A percentile compares a stretch with the other conserved stretches of the same genome.
Evolutionary conservation across 495 filamentous ascomycete genomes (phyloP).

Genomic region (Podospora conica): DNA sequence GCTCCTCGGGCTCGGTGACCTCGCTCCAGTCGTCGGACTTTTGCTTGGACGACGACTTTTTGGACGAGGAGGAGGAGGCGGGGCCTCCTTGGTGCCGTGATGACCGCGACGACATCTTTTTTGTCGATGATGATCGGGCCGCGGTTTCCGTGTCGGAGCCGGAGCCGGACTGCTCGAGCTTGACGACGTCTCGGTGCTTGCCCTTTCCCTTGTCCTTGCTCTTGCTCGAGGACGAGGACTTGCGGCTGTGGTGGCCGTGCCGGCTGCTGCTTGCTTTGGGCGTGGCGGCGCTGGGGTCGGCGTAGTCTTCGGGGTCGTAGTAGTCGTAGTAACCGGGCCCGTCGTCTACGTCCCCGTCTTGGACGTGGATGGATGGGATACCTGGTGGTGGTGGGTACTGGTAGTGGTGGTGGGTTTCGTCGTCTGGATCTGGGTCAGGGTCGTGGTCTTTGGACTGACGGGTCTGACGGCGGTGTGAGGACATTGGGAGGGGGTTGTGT

Average conservation of each 20-base stretch:
- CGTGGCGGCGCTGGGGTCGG: background rate
- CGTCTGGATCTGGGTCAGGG: constrained; percentile 7
- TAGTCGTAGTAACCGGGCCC: background rate
- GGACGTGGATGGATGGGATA: background rate
- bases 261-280: background rate
- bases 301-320: constrained; percentile 8
- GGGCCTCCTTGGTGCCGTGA: constrained; percentile 20
- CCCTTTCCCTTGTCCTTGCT: constrained; percentile 5
- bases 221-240: constrained; percentile 4
- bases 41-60: constrained; percentile 28
- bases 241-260: constrained; percentile 6
- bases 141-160: constrained; percentile 31
- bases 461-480: constrained; percentile 15
- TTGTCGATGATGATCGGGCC: background rate
- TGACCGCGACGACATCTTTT: constrained; percentile 32
- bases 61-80: constrained; percentile 24
- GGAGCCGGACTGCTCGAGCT: constrained; percentile 10
- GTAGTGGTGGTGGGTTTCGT: background rate
- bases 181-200: constrained; percentile 16
- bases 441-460: constrained; percentile 20
- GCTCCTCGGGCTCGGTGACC: constrained; percentile 54
- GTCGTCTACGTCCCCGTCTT: background rate
- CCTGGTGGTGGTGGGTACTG: background rate
- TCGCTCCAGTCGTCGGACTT: constrained; percentile 54
- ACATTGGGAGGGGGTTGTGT: constrained; percentile 16